Base-by-base conservation (phyloP, 1,284 basidiomycete genomes). In the Phellopilus nigrolimitatus region DNA sequence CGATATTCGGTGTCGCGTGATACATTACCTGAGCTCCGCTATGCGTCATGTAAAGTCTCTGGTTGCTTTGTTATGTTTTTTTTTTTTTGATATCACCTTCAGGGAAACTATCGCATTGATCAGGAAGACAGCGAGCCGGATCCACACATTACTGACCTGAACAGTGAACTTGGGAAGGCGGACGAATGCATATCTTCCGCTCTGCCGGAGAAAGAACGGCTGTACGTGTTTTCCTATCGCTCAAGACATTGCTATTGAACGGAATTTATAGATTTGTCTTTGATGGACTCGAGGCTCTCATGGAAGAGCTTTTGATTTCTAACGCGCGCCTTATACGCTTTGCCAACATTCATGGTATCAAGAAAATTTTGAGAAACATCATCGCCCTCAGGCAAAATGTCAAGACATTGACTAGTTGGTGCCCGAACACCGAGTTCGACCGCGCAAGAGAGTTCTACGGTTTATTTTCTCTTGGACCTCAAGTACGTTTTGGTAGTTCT, bases 371-470 rank as follows among this genome's bases (percentile, higher is more conserved):
- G 60, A 82, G 94, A 38, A 97, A 97, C 67, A 88, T 97, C 40
- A 74, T 94, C 21, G 90, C 95, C 10, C 75, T 99, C 21, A 94
- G 97, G 65, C 95, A 99, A 65, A 89, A 91, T 60, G 77, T 97
- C 59, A 91, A 92, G 63, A 84, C 86, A 7, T 79, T 95, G 47
- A 78, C 80, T 2, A 71, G 78, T 47, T 78, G 79, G 51, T 70
- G 72, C 42, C 72, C 76, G 49, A 76, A 82, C 51, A 79, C 82
- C 4, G 80, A 88, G 55, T 86, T 98, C 55, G 80, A 87, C 47
- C 76, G 80, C 17, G 87, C 84, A 3, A 83, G 88, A 59, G 75
- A 74, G 40, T 97, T 93, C 67, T 98, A 91, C 71, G 78, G 84
- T 12, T 66, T 97, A 48, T 95, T 90, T 64, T 75, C 74, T 37